A percentile compares a stretch with the other conserved stretches of the same genome.
Evolutionary conservation across 202 grass and related monocot species (phyloP).

Genomic region (Panicum virgatum): DNA sequence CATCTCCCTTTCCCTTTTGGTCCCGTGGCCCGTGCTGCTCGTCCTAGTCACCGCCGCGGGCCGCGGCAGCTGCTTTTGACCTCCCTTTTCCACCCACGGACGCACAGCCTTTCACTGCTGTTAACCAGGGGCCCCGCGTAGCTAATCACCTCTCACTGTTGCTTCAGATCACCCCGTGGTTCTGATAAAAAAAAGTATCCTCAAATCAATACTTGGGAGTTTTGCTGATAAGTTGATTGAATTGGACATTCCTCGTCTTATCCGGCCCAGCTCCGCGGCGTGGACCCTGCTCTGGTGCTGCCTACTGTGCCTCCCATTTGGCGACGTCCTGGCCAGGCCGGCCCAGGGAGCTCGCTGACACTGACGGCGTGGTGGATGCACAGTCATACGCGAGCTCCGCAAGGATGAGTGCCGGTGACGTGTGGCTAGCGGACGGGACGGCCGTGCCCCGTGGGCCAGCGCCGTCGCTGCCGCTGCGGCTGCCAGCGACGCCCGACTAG

Average conservation of each 20-base stretch:
- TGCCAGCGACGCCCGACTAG: not conserved
- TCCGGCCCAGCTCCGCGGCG: not conserved
- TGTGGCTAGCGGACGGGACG: not conserved
- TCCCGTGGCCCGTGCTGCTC: not conserved
- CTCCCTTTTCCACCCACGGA: not conserved
- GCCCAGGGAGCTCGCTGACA: not conserved
- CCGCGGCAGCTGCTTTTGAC: constrained; percentile 12
- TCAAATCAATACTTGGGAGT: not conserved
- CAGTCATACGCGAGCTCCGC: not conserved
- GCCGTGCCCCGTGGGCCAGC: constrained; percentile 4
- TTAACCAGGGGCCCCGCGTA: not conserved
- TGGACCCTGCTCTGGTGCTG: not conserved
- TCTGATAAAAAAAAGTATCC: not conserved
- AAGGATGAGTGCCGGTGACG: not conserved
- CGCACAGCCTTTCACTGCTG: not conserved
- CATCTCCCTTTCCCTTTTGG: constrained; percentile 21
- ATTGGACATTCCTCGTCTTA: not conserved
- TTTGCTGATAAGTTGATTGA: not conserved
- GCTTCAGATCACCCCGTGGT: not conserved
- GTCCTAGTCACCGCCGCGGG: not conserved
- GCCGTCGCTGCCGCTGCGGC: not conserved
- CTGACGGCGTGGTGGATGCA: not conserved
- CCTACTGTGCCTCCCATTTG: not conserved
- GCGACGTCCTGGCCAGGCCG: not conserved
- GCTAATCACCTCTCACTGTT: not conserved